Evolutionary conservation across 768 basidiomycete genomes (phyloP).

Genomic region (Trametes villosa): DNA sequence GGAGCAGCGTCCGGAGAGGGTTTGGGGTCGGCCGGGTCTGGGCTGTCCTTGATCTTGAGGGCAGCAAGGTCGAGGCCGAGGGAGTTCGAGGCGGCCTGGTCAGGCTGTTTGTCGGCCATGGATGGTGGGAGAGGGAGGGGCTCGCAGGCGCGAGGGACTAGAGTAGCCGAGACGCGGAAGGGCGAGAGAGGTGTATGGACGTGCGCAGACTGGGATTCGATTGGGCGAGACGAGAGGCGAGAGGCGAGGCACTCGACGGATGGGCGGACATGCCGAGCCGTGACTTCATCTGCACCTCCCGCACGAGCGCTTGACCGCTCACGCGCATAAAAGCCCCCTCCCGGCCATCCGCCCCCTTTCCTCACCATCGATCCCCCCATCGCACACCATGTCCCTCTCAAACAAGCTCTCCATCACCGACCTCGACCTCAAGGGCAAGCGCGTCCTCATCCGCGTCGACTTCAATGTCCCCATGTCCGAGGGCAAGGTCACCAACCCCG

Average conservation of each 20-base stretch:
- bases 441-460: slow-evolving; percentile 93
- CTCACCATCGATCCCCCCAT: slow-evolving; percentile 24
- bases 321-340: slow-evolving; percentile 13
- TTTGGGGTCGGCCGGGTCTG: no score
- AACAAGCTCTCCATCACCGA: slow-evolving; percentile 95
- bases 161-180: slow-evolving; percentile 16
- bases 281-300: slow-evolving; percentile 27
- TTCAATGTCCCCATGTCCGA: slow-evolving; percentile 95
- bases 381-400: slow-evolving; percentile 79
- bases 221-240: slow-evolving; percentile 11
- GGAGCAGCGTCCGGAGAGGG: slow-evolving; percentile 4
- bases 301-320: not conserved
- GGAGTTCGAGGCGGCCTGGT: slow-evolving; percentile 53
- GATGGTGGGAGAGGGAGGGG: slow-evolving; percentile 1
- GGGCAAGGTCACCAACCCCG: slow-evolving; percentile 94
- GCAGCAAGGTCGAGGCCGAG: slow-evolving; percentile 74
- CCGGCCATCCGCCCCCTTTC: not conserved
- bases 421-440: slow-evolving; percentile 83
- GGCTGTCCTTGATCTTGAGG: slow-evolving; percentile 42
- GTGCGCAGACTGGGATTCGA: slow-evolving; percentile 4
- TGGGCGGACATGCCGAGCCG: no score
- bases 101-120: slow-evolving; percentile 42
- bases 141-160: slow-evolving; percentile 18
- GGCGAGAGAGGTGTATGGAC: slow-evolving; percentile 1
- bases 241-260: no score